These are phyloP conservation scores for Alternaria atra DNA, from an alignment of 2,329 filamentous ascomycete species.

Conservation along the genomic window DNA sequence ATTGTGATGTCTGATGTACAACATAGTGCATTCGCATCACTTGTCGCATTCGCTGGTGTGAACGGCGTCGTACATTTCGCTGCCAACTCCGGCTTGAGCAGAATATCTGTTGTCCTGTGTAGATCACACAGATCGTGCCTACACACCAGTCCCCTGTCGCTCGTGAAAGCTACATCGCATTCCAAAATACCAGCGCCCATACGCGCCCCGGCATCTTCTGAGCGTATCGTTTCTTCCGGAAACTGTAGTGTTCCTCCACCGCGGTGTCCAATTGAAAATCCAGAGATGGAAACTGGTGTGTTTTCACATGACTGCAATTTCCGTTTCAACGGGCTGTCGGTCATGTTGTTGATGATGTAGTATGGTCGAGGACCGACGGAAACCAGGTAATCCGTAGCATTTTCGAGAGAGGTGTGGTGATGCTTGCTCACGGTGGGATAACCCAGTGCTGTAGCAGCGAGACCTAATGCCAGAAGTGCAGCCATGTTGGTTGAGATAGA, in stretches of 20 bases:
- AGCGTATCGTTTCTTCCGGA: constrained; percentile 70
- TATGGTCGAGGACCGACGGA: constrained; percentile 71
- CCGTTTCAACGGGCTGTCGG: constrained; percentile 66
- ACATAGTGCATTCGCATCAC: constrained; percentile 26
- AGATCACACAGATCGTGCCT: constrained; percentile 73
- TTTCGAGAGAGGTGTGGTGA: constrained; percentile 8
- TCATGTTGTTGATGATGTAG: constrained; percentile 71
- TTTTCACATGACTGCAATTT: constrained; percentile 68
- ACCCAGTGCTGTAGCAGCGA: constrained; percentile 21
- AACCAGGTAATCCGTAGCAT: constrained; percentile 46
- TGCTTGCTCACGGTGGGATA: constrained; percentile 21
- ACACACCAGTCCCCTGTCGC: constrained; percentile 72
- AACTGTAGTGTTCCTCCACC: constrained; percentile 66
- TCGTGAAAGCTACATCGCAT: constrained; percentile 74
- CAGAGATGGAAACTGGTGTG: constrained; percentile 60
- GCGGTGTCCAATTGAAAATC: constrained; percentile 70
- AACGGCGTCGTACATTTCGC: constrained; percentile 72
- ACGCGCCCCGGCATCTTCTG: constrained; percentile 68
- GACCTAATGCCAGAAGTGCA: constrained; percentile 6
- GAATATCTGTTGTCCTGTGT: constrained; percentile 74
- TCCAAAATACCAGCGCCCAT: constrained; percentile 74
- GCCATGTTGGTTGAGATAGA: neutral
- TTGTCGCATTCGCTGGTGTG: constrained; percentile 56
- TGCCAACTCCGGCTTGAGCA: constrained; percentile 67
- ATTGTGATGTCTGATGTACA: constrained; percentile 31